phyloP scores from a whole-genome alignment of 805 yeast genomes.

The Metschnikowia arizonensis region DNA sequence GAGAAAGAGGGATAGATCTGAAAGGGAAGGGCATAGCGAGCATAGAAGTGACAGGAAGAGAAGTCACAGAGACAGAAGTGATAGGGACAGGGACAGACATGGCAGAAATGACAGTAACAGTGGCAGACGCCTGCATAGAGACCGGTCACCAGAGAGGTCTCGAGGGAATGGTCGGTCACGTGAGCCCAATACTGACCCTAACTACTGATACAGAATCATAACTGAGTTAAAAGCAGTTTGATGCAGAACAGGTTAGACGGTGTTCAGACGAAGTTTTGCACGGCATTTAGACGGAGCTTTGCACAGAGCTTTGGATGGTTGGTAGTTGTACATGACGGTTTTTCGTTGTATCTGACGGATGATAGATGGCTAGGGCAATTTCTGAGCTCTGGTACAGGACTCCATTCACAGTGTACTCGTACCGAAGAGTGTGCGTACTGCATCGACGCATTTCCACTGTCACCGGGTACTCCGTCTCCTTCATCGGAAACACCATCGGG shows the following conservation, averaged over 20 bases:
- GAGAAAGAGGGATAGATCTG: not conserved
- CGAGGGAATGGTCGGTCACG: too few relatives aligned
- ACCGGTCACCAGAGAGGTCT: not conserved
- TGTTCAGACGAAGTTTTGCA: too few relatives aligned
- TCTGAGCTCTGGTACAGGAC: not conserved
- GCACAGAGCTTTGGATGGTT: too few relatives aligned
- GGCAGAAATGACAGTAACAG: not conserved
- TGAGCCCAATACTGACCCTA: too few relatives aligned
- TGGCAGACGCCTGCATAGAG: conserved; percentile 2
- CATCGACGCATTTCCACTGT: conserved; percentile 10
- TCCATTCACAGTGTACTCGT: conserved; percentile 16
- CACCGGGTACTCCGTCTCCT: conserved; percentile 5
- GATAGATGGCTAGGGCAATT: not conserved
- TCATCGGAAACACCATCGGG: conserved; percentile 35
- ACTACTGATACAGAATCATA: too few relatives aligned
- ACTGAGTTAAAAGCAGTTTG: too few relatives aligned
- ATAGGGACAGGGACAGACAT: not conserved
- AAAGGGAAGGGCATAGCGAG: not conserved
- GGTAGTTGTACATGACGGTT: too few relatives aligned
- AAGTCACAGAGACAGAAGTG: not conserved
- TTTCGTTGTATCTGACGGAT: too few relatives aligned
- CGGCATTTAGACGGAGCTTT: too few relatives aligned
- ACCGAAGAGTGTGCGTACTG: conserved; percentile 9
- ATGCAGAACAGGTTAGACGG: too few relatives aligned
- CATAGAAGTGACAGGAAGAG: not conserved